phyloP scores from a whole-genome alignment of 352 stramenopile genomes.

The Discostella stelligera region DNA sequence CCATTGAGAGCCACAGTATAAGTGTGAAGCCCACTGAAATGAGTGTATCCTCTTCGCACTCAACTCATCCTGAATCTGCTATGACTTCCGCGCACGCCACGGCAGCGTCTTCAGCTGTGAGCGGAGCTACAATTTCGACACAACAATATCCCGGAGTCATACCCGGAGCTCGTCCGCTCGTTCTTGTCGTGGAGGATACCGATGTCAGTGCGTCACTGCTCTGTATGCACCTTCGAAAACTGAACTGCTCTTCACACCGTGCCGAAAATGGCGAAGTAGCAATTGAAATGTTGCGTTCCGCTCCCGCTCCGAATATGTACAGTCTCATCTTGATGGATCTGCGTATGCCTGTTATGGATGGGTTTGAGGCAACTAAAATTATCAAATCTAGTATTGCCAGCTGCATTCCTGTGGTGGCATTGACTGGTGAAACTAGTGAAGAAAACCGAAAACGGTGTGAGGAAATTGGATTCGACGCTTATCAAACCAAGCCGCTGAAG shows the following conservation, averaged over 20 bases:
- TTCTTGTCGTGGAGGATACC: slow-evolving; percentile 63
- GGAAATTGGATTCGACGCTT: slow-evolving; percentile 64
- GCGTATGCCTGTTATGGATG: slow-evolving; percentile 71
- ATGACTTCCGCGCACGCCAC: slow-evolving; percentile 1
- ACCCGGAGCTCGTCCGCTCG: slow-evolving; percentile 26
- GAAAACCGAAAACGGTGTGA: slow-evolving; percentile 37
- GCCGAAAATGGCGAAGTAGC: slow-evolving; percentile 61
- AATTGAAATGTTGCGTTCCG: slow-evolving; percentile 52
- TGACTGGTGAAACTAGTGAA: slow-evolving; percentile 54
- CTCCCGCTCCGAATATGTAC: slow-evolving; percentile 54
- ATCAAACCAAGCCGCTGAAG: slow-evolving; percentile 56
- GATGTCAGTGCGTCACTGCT: slow-evolving; percentile 51
- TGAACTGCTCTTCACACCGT: slow-evolving; percentile 48
- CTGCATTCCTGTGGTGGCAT: slow-evolving; percentile 52
- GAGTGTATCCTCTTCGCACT: background rate
- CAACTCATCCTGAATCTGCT: slow-evolving; percentile 3
- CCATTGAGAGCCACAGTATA: slow-evolving; percentile 5
- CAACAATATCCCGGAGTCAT: slow-evolving; percentile 38
- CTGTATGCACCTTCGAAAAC: slow-evolving; percentile 50
- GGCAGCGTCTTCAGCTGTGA: background rate
- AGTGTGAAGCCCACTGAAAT: slow-evolving; percentile 4
- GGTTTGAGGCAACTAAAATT: slow-evolving; percentile 63
- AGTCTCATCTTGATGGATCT: slow-evolving; percentile 73
- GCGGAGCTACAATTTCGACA: background rate
- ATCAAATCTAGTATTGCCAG: slow-evolving; percentile 51